Conservation (phyloP, 2,329 filamentous ascomycete species). For the Oidium heveae region DNA sequence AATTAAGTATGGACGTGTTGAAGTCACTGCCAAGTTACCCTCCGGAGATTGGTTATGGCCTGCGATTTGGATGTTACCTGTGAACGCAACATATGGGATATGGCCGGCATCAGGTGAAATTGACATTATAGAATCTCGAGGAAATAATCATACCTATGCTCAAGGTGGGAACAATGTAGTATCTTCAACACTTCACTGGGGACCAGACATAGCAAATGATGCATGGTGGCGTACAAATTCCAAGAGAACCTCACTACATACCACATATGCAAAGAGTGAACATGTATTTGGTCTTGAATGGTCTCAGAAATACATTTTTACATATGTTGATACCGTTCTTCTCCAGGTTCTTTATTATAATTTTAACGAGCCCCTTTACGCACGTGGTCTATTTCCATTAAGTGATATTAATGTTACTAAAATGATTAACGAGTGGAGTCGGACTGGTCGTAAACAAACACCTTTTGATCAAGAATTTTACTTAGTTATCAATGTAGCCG, state of each 20-base stretch:
- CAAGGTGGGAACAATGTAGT: constrained; percentile 64
- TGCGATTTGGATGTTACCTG: constrained; percentile 76
- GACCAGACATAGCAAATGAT: constrained; percentile 44
- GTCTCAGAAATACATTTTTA: constrained; percentile 73
- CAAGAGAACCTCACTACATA: constrained; percentile 50
- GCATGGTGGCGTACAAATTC: constrained; percentile 67
- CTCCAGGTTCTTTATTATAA: constrained; percentile 60
- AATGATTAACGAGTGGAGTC: constrained; percentile 35
- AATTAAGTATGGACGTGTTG: constrained; percentile 61
- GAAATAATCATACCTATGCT: constrained; percentile 54
- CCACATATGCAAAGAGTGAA: constrained; percentile 40
- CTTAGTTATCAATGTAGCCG: constrained; percentile 49
- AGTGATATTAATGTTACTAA: constrained; percentile 39
- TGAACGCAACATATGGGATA: constrained; percentile 41
- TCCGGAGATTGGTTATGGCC: constrained; percentile 74
- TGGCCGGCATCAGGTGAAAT: constrained; percentile 71
- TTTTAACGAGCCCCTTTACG: constrained; percentile 42
- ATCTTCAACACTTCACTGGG: constrained; percentile 62
- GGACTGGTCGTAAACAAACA: constrained; percentile 32
- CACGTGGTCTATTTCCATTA: constrained; percentile 40
- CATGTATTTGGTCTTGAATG: constrained; percentile 68
- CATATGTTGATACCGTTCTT: constrained; percentile 58
- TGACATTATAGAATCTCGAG: constrained; percentile 56
- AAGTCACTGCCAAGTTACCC: constrained; percentile 55
- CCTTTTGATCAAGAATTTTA: constrained; percentile 59